A percentile compares a stretch with the other conserved stretches of the same genome.
Conservation (phyloP, 2,329 filamentous ascomycete genomes). For the Whalleya microplaca region DNA sequence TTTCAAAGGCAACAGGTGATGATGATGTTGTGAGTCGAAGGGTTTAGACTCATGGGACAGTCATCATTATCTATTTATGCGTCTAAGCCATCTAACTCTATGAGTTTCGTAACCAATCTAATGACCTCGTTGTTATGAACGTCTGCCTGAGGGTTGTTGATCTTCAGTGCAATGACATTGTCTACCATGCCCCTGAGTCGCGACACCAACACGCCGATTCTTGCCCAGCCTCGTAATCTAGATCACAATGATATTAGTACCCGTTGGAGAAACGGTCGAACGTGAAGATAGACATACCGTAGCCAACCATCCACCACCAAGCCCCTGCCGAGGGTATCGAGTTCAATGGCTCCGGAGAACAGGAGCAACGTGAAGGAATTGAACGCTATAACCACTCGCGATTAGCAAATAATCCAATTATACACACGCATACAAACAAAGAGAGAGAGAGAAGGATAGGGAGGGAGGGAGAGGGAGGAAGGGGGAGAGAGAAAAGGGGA, state of each 20-base stretch:
- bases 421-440: background rate
- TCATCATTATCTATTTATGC: constrained; percentile 40
- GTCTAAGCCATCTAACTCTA: constrained; percentile 90
- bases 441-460: background rate
- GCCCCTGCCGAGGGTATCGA: constrained; percentile 86
- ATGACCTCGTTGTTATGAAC: constrained; percentile 70
- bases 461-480: background rate
- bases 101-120: constrained; percentile 74
- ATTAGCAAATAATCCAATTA: constrained; percentile 8
- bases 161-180: constrained; percentile 76
- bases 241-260: background rate
- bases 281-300: constrained; percentile 35
- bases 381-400: constrained; percentile 60
- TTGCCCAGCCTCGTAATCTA: constrained; percentile 82
- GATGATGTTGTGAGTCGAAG: too few relatives aligned
- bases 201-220: constrained; percentile 88
- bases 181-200: constrained; percentile 86
- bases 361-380: constrained; percentile 87
- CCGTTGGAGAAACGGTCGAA: background rate
- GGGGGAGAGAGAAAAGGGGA: background rate
- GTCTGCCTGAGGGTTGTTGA: constrained; percentile 72
- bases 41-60: too few relatives aligned
- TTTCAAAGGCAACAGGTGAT: too few relatives aligned
- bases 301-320: constrained; percentile 93
- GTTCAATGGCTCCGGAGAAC: constrained; percentile 81